Evolutionary conservation across 345 rosid species (phyloP).

Genomic region (Mercurialis annua): DNA sequence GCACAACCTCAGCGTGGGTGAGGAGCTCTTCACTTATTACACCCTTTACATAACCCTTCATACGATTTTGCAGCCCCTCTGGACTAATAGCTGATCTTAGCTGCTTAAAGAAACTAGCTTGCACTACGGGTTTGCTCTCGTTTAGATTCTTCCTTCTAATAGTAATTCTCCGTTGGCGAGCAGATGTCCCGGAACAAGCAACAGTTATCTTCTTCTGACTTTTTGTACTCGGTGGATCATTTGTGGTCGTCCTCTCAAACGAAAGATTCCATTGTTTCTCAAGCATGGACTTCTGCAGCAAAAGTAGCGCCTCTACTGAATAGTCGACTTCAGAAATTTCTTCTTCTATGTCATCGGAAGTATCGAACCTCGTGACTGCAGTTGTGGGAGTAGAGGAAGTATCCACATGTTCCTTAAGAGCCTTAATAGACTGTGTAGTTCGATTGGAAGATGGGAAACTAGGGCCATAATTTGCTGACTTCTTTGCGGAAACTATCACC

Average conservation of each 20-base stretch:
- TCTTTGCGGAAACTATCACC: constrained; percentile 46
- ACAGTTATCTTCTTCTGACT: constrained; percentile 44
- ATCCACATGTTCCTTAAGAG: constrained; percentile 56
- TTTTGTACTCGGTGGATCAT: constrained; percentile 34
- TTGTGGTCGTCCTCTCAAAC: constrained; percentile 41
- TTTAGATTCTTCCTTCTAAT: constrained; percentile 41
- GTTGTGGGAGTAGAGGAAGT: constrained; percentile 37
- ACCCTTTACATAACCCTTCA: constrained; percentile 82
- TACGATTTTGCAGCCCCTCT: constrained; percentile 54
- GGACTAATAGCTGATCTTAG: constrained; percentile 44
- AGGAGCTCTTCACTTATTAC: constrained; percentile 66
- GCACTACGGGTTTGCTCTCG: constrained; percentile 31
- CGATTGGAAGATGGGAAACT: constrained; percentile 44
- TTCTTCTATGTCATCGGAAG: constrained; percentile 38
- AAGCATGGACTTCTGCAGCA: constrained; percentile 86
- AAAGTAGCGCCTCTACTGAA: constrained; percentile 71
- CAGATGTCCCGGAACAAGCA: constrained; percentile 73
- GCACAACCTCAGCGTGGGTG: constrained; percentile 74
- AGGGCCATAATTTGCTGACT: constrained; percentile 48
- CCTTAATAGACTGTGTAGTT: constrained; percentile 46
- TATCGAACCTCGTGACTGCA: constrained; percentile 36
- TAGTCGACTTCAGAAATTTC: constrained; percentile 44
- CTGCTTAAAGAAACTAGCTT: constrained; percentile 33
- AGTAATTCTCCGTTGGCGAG: constrained; percentile 67
- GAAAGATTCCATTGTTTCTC: constrained; percentile 96